Evolutionary conservation across 345 rosid genomes (phyloP), one percentile per base, ranked within the genome.

Genomic region (Eucalyptus cladocalyx): DNA sequence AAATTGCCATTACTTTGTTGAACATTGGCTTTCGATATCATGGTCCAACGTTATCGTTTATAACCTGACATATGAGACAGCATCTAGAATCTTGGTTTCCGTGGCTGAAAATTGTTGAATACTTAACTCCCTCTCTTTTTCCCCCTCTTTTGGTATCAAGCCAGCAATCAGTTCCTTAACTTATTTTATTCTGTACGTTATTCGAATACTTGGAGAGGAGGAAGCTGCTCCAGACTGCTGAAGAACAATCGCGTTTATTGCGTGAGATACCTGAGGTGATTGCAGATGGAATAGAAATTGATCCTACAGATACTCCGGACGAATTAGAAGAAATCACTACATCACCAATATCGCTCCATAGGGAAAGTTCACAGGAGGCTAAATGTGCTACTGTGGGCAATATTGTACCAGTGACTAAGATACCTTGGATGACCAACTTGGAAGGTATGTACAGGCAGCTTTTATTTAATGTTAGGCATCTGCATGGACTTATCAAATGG

Each of bases 151-250:
- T 88, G 83, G 53, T 86, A 56, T 51, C 26, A 32, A 50, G 62
- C 56, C 56, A 67, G 17, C 10, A 15, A 47, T 88, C 89, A 89
- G 86, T 90, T 93, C 89, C 97, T 97, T 97, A 93, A 97, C 94
- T 90, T 86, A 81, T 87, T 88, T 62, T 89, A 91, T 91, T 92
- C 91, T 86, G 91, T 88, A 97, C 97, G 87, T 89, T 96, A 88
- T 90, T 88, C 18, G 98, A 95, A 91, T 95, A 96, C 94, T 87
- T 97, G 92, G 99, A 96, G 49, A 96, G 94, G 88, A 95, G 92
- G 89, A 91, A 95, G 91, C 91, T 95, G 91, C 99, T 97, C 87
- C 92, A 93, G 92, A 94, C 92, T 88, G 93, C 95, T 65, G 93
- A 92, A 86, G 99, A 96, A 87, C 96, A 96, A 89, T 49, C 94